Evolutionary conservation across 371 early-diverging fungal species (phyloP).

Genomic region (Mycotypha africana): DNA sequence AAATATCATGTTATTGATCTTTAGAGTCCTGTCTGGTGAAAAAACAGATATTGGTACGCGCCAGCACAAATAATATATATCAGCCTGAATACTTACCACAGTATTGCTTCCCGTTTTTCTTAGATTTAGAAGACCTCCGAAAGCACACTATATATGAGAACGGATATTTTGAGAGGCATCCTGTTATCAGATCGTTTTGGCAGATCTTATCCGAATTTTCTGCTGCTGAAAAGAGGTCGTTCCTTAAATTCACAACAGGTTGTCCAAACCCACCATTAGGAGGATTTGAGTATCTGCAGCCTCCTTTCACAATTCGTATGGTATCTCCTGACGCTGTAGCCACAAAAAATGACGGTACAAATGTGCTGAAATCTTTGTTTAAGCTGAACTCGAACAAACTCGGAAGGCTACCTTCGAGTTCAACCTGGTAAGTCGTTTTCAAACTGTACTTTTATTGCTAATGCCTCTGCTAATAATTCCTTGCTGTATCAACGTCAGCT

Average conservation of each 20-base stretch:
- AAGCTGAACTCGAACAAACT: constrained; percentile 31
- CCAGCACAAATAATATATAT: no score
- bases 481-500: constrained; percentile 42
- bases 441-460: neutral
- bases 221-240: constrained; percentile 61
- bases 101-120: neutral
- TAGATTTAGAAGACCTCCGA: constrained; percentile 72
- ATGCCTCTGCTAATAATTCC: no score
- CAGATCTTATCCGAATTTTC: constrained; percentile 59
- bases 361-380: constrained; percentile 44
- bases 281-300: constrained; percentile 77
- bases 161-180: constrained; percentile 71
- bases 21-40: constrained; percentile 75
- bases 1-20: no score
- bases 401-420: constrained; percentile 52
- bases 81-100: no score
- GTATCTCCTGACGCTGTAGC: constrained; percentile 22
- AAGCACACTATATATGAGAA: constrained; percentile 82
- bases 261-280: constrained; percentile 85
- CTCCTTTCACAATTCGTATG: constrained; percentile 67
- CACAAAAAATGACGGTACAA: constrained; percentile 1
- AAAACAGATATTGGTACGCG: constrained; percentile 54
- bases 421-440: constrained; percentile 31
- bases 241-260: constrained; percentile 86
- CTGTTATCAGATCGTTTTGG: constrained; percentile 81